These are phyloP conservation scores for Curvularia sp. DNA, from an alignment of 2,329 filamentous ascomycete genomes.

Conservation along the genomic window DNA sequence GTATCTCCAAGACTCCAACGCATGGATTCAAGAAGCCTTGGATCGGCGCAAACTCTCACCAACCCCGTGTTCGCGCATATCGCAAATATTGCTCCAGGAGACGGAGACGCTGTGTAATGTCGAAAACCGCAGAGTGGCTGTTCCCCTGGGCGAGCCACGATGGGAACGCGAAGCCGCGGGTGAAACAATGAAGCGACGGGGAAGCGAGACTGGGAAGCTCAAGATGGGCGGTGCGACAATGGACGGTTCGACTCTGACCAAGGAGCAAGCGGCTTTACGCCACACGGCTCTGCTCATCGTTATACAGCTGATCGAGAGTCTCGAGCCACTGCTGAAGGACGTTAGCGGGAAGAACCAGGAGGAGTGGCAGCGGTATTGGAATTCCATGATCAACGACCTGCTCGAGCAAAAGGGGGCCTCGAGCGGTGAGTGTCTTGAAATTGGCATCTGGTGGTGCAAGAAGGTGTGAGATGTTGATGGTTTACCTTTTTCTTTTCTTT, in stretches of 20 bases:
- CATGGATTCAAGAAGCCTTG: constrained; percentile 78
- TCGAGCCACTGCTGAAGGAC: constrained; percentile 83
- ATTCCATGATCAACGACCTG: constrained; percentile 84
- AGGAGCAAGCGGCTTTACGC: constrained; percentile 75
- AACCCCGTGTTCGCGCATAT: constrained; percentile 79
- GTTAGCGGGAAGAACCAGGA: constrained; percentile 85
- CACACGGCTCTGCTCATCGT: constrained; percentile 82
- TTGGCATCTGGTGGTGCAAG: constrained; percentile 69
- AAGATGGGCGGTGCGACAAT: constrained; percentile 42
- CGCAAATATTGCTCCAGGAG: constrained; percentile 81
- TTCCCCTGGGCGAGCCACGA: constrained; percentile 81
- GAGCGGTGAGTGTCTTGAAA: constrained; percentile 82
- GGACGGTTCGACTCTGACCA: constrained; percentile 63
- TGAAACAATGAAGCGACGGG: constrained; percentile 59
- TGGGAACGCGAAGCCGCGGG: constrained; percentile 78
- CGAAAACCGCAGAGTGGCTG: constrained; percentile 78
- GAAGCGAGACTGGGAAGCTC: constrained; percentile 57
- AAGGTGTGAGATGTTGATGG: constrained; percentile 54
- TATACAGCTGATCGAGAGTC: constrained; percentile 81
- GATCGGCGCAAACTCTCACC: constrained; percentile 73
- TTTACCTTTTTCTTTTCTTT: constrained; percentile 32
- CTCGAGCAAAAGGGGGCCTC: constrained; percentile 78
- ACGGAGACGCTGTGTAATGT: constrained; percentile 73
- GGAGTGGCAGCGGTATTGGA: constrained; percentile 91
- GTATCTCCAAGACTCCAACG: constrained; percentile 82